Conservation (phyloP, 2,329 filamentous ascomycete species). For the Colletotrichum sp. region DNA sequence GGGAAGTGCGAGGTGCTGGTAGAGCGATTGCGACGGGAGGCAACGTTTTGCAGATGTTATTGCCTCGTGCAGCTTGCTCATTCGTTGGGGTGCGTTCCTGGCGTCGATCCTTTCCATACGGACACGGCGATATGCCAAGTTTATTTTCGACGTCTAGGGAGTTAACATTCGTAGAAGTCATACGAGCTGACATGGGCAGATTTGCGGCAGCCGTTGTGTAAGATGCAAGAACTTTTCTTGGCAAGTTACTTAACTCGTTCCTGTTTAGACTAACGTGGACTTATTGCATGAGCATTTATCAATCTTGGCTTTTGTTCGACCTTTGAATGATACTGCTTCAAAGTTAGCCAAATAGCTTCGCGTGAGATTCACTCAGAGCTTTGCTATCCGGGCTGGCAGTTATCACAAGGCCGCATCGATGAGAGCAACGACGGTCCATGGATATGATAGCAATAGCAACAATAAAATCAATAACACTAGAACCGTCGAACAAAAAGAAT, state of each 20-base stretch:
- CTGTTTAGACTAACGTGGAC: not conserved
- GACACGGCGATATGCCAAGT: not conserved
- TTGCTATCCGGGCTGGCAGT: too few relatives aligned
- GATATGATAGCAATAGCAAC: too few relatives aligned
- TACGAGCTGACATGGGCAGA: not conserved
- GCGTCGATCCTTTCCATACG: not conserved
- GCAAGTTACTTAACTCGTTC: not conserved
- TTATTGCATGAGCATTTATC: not conserved
- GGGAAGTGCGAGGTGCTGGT: accelerated
- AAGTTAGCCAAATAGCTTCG: too few relatives aligned
- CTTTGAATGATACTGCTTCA: not conserved
- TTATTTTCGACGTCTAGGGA: not conserved
- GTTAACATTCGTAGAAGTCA: not conserved
- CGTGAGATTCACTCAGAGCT: too few relatives aligned
- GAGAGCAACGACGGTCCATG: too few relatives aligned
- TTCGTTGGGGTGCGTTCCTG: not conserved
- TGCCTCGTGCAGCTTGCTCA: not conserved
- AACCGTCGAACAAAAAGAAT: too few relatives aligned
- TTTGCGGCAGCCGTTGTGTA: not conserved
- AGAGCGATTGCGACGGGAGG: not conserved
- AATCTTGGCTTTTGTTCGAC: not conserved
- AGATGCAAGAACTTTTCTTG: not conserved
- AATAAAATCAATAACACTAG: too few relatives aligned
- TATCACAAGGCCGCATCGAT: too few relatives aligned
- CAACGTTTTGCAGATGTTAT: not conserved